These are phyloP conservation scores for Trypanosomatidae sp. DNA, from an alignment of 208 protist genomes.

Conservation along the genomic window DNA sequence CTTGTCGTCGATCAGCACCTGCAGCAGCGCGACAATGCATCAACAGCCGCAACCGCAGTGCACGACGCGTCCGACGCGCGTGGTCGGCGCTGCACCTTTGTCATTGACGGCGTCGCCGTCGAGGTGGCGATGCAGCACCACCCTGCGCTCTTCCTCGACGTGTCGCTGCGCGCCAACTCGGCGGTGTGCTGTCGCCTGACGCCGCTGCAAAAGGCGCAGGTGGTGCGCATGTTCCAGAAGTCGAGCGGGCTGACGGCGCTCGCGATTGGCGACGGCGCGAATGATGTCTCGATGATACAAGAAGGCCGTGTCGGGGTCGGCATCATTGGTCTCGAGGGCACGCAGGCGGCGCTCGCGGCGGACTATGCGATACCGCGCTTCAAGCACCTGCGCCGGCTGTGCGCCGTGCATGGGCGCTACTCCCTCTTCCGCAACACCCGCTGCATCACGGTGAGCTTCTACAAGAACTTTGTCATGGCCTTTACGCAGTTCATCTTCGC, in stretches of 20 bases:
- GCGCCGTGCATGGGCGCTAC: constrained; percentile 93
- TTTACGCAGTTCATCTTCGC: constrained; percentile 85
- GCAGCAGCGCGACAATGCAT: constrained; percentile 14
- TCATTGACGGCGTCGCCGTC: constrained; percentile 72
- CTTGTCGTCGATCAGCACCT: constrained; percentile 45
- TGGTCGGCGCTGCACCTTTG: constrained; percentile 49
- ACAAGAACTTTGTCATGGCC: constrained; percentile 94
- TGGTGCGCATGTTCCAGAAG: constrained; percentile 87
- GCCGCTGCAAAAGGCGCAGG: constrained; percentile 81
- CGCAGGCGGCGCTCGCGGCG: constrained; percentile 87
- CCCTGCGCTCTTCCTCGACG: constrained; percentile 47
- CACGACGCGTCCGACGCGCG: background rate
- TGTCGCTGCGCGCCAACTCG: constrained; percentile 70
- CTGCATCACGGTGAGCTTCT: constrained; percentile 94
- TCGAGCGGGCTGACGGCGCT: constrained; percentile 79
- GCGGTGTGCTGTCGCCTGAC: constrained; percentile 86
- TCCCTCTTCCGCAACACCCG: constrained; percentile 87
- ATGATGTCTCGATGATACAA: constrained; percentile 97
- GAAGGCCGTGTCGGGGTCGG: constrained; percentile 92
- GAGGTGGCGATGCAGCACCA: constrained; percentile 56
- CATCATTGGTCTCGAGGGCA: constrained; percentile 93
- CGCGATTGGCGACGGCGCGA: constrained; percentile 97
- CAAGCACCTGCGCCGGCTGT: constrained; percentile 84
- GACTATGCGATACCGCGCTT: constrained; percentile 95
- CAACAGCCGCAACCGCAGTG: background rate